Evolutionary conservation across 352 stramenopile species (phyloP).

Genomic region (Thraustotheca clavata): DNA sequence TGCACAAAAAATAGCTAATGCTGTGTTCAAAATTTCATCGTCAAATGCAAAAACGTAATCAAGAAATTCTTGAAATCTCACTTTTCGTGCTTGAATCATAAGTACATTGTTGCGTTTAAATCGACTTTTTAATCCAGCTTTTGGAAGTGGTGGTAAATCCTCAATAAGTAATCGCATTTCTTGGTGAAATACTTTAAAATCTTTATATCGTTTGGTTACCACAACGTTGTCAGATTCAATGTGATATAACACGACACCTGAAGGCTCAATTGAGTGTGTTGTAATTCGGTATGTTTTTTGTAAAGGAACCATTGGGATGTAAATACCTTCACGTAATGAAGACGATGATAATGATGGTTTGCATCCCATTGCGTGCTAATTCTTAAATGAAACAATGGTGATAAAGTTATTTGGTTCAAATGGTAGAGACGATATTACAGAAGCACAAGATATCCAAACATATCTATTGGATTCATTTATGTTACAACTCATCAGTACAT

Average conservation of each 20-base stretch:
- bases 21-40: background rate
- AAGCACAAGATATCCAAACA: no score
- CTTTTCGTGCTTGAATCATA: constrained; percentile 53
- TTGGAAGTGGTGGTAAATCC: constrained; percentile 44
- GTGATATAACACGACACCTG: constrained; percentile 11
- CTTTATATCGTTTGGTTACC: constrained; percentile 64
- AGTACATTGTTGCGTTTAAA: constrained; percentile 46
- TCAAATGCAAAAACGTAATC: constrained; percentile 27
- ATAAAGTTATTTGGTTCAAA: no score
- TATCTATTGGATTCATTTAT: no score
- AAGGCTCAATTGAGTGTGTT: background rate
- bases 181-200: constrained; percentile 69
- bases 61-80: constrained; percentile 51
- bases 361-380: no score
- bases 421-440: no score
- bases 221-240: constrained; percentile 20
- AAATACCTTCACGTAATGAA: no score
- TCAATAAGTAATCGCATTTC: constrained; percentile 25
- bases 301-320: background rate
- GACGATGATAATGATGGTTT: no score
- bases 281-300: background rate
- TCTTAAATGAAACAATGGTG: no score
- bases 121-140: constrained; percentile 33
- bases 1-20: background rate
- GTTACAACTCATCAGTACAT: no score